Evolutionary conservation across 2,329 filamentous ascomycete species (phyloP).

Genomic region (Monosporascus sp.): DNA sequence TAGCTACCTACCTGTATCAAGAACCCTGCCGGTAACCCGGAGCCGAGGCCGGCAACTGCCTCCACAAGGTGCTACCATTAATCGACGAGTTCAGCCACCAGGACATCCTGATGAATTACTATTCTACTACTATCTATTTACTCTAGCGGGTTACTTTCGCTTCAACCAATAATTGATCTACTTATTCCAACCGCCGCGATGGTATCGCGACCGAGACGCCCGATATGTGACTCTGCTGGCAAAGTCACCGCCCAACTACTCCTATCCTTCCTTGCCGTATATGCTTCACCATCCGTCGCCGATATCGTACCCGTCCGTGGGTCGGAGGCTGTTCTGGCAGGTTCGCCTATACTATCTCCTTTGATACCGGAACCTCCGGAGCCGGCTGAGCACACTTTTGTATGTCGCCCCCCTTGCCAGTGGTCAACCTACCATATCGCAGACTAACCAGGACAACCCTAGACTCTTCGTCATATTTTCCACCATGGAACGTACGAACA

Average conservation of each 20-base stretch:
- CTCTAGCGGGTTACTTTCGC: neutral
- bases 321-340: constrained; percentile 39
- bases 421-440: neutral
- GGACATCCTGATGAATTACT: neutral
- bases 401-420: constrained; percentile 24
- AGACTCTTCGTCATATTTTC: constrained; percentile 76
- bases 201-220: constrained; percentile 21
- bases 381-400: constrained; percentile 53
- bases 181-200: constrained; percentile 11
- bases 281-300: constrained; percentile 36
- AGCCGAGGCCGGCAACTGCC: too few relatives aligned
- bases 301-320: constrained; percentile 12
- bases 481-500: constrained; percentile 82
- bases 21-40: too few relatives aligned
- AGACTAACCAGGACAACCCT: constrained; percentile 5
- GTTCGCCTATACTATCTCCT: constrained; percentile 36
- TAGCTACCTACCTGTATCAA: neutral
- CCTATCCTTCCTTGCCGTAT: constrained; percentile 61
- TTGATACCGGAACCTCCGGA: constrained; percentile 38
- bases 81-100: neutral
- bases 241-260: constrained; percentile 60
- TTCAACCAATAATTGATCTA: neutral
- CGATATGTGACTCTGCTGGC: constrained; percentile 50
- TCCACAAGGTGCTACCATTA: neutral
- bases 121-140: neutral